Conservation (phyloP, 306 rosid genomes). For the Macrotyloma uniflorum region DNA sequence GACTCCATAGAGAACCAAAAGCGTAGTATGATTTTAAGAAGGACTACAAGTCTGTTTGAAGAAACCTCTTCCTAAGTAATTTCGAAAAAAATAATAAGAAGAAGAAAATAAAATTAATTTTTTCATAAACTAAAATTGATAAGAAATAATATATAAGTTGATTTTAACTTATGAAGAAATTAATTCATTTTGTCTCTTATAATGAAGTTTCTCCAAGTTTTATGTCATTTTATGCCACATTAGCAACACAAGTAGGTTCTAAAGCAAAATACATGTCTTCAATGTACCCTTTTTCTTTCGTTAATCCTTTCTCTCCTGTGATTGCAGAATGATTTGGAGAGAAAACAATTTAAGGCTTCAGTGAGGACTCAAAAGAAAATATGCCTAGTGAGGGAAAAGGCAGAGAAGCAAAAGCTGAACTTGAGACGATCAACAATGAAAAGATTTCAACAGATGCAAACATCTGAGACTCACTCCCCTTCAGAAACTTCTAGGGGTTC, state of each 20-base stretch:
- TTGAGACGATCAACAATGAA: constrained; percentile 53
- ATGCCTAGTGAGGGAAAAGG: constrained; percentile 52
- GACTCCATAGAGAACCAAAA: not conserved
- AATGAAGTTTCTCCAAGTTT: too few species aligned
- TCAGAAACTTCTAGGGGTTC: constrained; percentile 35
- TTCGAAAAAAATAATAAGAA: too few species aligned
- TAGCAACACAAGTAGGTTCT: not conserved
- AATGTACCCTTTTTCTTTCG: not conserved
- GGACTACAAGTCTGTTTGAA: too few species aligned
- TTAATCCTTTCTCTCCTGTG: not conserved
- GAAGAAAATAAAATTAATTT: too few species aligned
- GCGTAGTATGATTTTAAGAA: not conserved
- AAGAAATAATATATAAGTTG: too few species aligned
- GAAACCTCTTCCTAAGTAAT: too few species aligned
- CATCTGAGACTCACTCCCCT: constrained; percentile 6
- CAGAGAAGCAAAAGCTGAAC: constrained; percentile 54
- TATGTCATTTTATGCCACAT: not conserved
- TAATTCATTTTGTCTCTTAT: too few species aligned
- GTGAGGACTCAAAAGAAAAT: constrained; percentile 50
- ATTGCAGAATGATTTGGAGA: constrained; percentile 62
- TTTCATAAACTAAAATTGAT: too few species aligned
- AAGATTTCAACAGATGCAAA: constrained; percentile 45
- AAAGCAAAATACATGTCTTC: not conserved
- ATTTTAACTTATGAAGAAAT: too few species aligned
- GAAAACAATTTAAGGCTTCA: constrained; percentile 46